These are phyloP conservation scores for Cryptococcus hybrid DNA, from an alignment of 1,284 basidiomycete species.

Conservation along the genomic window DNA sequence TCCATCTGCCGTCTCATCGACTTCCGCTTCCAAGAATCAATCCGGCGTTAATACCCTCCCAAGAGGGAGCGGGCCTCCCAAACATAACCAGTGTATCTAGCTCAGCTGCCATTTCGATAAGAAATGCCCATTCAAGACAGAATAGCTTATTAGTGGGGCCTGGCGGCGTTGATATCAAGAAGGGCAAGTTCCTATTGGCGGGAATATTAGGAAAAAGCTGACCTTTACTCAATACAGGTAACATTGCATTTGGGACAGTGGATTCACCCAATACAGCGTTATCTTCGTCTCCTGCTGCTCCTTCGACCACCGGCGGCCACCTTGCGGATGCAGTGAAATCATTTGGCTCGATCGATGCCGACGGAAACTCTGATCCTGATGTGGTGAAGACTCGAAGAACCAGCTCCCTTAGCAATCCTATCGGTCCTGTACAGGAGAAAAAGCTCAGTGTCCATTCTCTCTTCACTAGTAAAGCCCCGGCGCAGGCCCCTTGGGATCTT, in stretches of 20 bases:
- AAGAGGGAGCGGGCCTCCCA: slow-evolving; percentile 7
- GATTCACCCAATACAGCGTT: slow-evolving; percentile 55
- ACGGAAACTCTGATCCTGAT: slow-evolving; percentile 26
- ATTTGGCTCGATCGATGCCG: slow-evolving; percentile 66
- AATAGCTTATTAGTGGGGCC: slow-evolving; percentile 44
- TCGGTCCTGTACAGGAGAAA: slow-evolving; percentile 23
- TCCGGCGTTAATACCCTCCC: slow-evolving; percentile 14
- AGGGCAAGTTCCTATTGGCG: slow-evolving; percentile 24
- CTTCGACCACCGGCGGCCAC: slow-evolving; percentile 47
- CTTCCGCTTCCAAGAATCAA: slow-evolving; percentile 21
- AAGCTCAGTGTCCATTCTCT: slow-evolving; percentile 39
- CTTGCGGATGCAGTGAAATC: slow-evolving; percentile 61
- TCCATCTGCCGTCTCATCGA: slow-evolving; percentile 32
- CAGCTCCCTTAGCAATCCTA: slow-evolving; percentile 54
- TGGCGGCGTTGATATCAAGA: slow-evolving; percentile 38
- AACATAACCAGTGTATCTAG: slow-evolving; percentile 8
- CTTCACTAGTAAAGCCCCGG: slow-evolving; percentile 29
- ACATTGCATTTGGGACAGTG: slow-evolving; percentile 74
- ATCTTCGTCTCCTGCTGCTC: slow-evolving; percentile 51
- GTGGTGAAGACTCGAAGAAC: slow-evolving; percentile 42
- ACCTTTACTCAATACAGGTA: slow-evolving; percentile 19
- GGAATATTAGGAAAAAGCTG: background rate
- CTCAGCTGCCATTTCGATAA: slow-evolving; percentile 26
- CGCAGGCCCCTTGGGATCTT: slow-evolving; percentile 2
- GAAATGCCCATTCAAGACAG: slow-evolving; percentile 31